Evolutionary conservation across 2,329 filamentous ascomycete genomes (phyloP).

Genomic region (Penicillium sp.): DNA sequence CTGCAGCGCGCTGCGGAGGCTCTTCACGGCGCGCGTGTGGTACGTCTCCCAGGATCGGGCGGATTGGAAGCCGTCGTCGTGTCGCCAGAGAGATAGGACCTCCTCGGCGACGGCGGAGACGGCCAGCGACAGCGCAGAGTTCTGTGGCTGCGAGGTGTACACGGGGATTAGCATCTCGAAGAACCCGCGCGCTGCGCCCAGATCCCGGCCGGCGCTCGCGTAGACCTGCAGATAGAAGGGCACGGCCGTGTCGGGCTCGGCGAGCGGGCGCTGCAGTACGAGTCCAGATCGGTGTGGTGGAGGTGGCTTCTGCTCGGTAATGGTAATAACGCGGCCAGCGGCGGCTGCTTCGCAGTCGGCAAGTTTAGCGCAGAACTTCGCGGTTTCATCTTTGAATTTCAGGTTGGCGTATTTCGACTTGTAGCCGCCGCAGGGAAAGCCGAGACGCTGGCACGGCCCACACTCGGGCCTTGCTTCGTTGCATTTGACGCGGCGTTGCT

Average conservation of each 20-base stretch:
- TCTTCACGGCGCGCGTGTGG: constrained; percentile 2
- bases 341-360: background rate
- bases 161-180: constrained; percentile 22
- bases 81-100: background rate
- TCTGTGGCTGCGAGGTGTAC: constrained; percentile 17
- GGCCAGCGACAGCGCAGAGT: constrained; percentile 26
- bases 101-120: constrained; percentile 17
- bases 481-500: constrained; percentile 12
- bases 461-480: constrained; percentile 2
- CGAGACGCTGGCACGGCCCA: constrained; percentile 5
- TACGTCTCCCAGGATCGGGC: background rate
- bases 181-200: constrained; percentile 25
- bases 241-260: constrained; percentile 6
- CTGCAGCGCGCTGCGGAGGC: constrained; percentile 3
- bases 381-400: constrained; percentile 4
- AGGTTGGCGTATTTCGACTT: constrained; percentile 6
- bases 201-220: constrained; percentile 2
- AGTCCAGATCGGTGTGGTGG: background rate
- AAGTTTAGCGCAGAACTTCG: background rate
- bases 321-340: too few relatives aligned
- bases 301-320: too few relatives aligned
- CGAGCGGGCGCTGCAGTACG: background rate
- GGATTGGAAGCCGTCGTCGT: background rate
- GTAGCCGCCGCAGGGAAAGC: constrained; percentile 6
- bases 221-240: constrained; percentile 6